Evolutionary conservation across 805 yeast genomes (phyloP).

Genomic region (Ogataea paradorogensis): DNA sequence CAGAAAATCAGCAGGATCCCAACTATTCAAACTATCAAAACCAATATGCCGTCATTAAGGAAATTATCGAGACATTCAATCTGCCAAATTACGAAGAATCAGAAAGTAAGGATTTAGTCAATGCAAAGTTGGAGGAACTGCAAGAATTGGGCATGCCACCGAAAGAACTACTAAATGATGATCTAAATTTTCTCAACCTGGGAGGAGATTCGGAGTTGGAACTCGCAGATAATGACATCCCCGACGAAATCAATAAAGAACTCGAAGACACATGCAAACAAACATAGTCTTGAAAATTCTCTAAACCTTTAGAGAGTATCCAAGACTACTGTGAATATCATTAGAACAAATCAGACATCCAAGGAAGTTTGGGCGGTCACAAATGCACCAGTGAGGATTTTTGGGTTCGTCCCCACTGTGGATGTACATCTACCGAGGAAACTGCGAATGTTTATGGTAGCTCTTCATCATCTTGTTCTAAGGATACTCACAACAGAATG

Average conservation of each 20-base stretch:
- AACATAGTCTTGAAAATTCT: conserved; percentile 11
- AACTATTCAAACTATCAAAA: conserved; percentile 47
- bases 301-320: conserved; percentile 10
- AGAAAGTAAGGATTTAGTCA: conserved; percentile 48
- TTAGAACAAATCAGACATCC: conserved; percentile 72
- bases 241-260: conserved; percentile 49
- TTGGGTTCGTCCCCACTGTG: conserved; percentile 60
- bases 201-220: conserved; percentile 36
- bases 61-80: conserved; percentile 68
- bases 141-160: conserved; percentile 84
- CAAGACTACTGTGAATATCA: conserved; percentile 8
- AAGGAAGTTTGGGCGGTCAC: conserved; percentile 90
- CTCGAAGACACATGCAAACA: conserved; percentile 55
- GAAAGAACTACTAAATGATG: conserved; percentile 52
- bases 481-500: conserved; percentile 5
- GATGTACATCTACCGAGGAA: conserved; percentile 88
- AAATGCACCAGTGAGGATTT: conserved; percentile 56
- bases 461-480: conserved; percentile 59
- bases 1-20: conserved; percentile 39
- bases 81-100: conserved; percentile 56
- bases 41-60: conserved; percentile 61
- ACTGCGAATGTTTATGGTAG: conserved; percentile 86
- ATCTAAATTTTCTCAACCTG: conserved; percentile 38
- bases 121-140: conserved; percentile 58
- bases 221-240: conserved; percentile 51